Evolutionary conservation across 192 early-diverging fungal genomes (phyloP).

Genomic region (Coemansia nantahalensis): DNA sequence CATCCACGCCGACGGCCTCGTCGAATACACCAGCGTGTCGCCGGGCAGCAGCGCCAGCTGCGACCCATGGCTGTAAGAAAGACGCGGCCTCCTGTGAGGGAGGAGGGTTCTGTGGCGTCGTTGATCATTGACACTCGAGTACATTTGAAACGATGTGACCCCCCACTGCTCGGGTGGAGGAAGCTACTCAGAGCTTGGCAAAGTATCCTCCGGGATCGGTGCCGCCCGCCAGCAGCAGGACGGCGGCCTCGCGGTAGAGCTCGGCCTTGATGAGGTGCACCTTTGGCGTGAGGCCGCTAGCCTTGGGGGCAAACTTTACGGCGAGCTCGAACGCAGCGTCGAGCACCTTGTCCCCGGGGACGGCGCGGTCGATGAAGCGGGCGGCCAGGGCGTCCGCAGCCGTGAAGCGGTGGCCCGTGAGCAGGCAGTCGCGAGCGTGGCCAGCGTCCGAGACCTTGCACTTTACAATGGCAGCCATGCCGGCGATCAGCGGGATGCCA

Average conservation of each 20-base stretch:
- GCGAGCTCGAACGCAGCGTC: slow-evolving; percentile 58
- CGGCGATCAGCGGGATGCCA: slow-evolving; percentile 61
- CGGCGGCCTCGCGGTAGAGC: slow-evolving; percentile 59
- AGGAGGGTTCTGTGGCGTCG: too few species aligned
- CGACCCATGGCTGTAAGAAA: too few species aligned
- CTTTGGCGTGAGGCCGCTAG: slow-evolving; percentile 53
- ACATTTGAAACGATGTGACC: too few species aligned
- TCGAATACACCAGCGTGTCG: slow-evolving; percentile 37
- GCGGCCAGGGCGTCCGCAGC: slow-evolving; percentile 59
- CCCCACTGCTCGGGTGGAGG: too few species aligned
- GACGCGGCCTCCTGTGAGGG: too few species aligned
- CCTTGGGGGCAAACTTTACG: slow-evolving; percentile 55
- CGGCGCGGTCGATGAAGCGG: slow-evolving; percentile 61
- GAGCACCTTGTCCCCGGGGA: slow-evolving; percentile 51
- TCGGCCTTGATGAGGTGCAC: slow-evolving; percentile 64
- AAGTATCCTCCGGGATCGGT: slow-evolving; percentile 33
- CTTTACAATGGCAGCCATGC: slow-evolving; percentile 67
- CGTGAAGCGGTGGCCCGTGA: slow-evolving; percentile 61
- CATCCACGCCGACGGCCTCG: slow-evolving; percentile 29
- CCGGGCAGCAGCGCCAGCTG: too few species aligned
- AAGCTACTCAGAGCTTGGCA: slow-evolving; percentile 51
- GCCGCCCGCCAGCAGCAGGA: slow-evolving; percentile 28
- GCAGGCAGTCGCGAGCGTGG: slow-evolving; percentile 61
- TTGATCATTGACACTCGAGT: too few species aligned
- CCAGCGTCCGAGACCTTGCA: slow-evolving; percentile 58